Base-by-base conservation (phyloP, 2,329 filamentous ascomycete genomes). In the Sclerotinia glacialis region DNA sequence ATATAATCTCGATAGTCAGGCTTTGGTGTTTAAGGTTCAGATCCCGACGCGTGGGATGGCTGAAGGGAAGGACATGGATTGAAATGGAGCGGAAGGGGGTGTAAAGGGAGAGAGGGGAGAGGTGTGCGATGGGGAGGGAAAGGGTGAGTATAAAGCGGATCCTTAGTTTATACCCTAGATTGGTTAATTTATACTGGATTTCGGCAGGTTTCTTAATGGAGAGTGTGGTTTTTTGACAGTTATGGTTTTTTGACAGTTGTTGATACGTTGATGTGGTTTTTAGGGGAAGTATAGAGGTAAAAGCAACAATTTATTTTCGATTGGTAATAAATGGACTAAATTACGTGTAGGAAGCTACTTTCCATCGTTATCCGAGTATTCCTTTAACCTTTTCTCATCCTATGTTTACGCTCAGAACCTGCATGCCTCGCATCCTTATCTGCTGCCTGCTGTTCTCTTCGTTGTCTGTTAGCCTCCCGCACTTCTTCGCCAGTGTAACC, bases 1-100 rank as follows among this genome's bases (percentile, higher is more conserved):
- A 0, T 86, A 78, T 70, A 80, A 82, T 68, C 70, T 89, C 52
- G 81, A 86, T 70, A 87, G 80, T 59, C 86, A 89, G 76, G 83
- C 81, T 8, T 75, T 89, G 71, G 83, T 86, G 3, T 89, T 88
- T 76, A 72, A 75, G 67, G 69, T 74, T 56, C 64, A 68, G 42
- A 54, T 75, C 34, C 72, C 72, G n/a, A 21, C 14, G 0, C 34
- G 42, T 53, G 59, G 16, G 4, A 28, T 49, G 3, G 16, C 16
- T 44, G n/a, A 49, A n/a, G 37, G 26, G 23, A 31, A n/a, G 21
- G 11, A 42, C 31, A 11, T 23, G 6, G 18, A 1, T 31, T 63
- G n/a, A 63, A 21, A 40, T 0, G 37, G 37, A 40, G 12, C 34
- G 1, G 34, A 9, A 46, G 2, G 14, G 55, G 16, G 16, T 2